These are phyloP conservation scores for Fraxinus excelsior DNA, from an alignment of 257 asterid genomes.

Conservation along the genomic window DNA sequence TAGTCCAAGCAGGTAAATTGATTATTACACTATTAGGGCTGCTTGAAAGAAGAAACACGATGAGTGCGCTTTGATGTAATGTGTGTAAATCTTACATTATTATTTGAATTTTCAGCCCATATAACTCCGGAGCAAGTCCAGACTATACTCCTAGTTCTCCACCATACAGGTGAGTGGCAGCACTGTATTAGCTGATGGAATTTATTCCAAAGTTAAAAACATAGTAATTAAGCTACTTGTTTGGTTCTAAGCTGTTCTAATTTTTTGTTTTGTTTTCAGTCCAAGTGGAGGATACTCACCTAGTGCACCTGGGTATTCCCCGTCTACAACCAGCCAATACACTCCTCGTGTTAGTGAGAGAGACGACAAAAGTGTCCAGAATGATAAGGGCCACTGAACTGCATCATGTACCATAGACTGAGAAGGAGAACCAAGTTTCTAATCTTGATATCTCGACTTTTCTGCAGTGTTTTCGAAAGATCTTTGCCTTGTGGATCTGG, in stretches of 20 bases:
- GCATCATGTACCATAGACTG: neutral
- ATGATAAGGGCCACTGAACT: slow-evolving; percentile 45
- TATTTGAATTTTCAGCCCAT: slow-evolving; percentile 58
- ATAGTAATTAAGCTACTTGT: neutral
- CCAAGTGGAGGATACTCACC: slow-evolving; percentile 98
- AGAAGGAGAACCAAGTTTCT: neutral
- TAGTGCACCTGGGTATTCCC: slow-evolving; percentile 94
- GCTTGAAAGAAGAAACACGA: neutral
- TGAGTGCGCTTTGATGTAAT: slow-evolving; percentile 1
- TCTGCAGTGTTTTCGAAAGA: neutral
- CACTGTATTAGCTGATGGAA: neutral
- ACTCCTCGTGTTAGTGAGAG: slow-evolving; percentile 62
- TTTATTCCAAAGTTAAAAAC: neutral
- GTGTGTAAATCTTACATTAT: slow-evolving; percentile 13
- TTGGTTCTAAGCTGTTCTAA: neutral
- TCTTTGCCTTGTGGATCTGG: neutral
- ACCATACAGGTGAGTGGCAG: slow-evolving; percentile 67
- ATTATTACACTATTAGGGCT: neutral
- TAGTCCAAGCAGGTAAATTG: slow-evolving; percentile 92
- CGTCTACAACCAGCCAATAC: slow-evolving; percentile 85
- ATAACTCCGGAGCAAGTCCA: slow-evolving; percentile 65
- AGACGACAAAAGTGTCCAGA: slow-evolving; percentile 65
- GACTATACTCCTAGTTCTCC: slow-evolving; percentile 93
- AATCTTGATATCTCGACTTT: neutral
- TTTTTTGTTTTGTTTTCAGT: slow-evolving; percentile 40